Conservation (phyloP, 2,329 filamentous ascomycete species). For the Pseudofabraea citricarpa region DNA sequence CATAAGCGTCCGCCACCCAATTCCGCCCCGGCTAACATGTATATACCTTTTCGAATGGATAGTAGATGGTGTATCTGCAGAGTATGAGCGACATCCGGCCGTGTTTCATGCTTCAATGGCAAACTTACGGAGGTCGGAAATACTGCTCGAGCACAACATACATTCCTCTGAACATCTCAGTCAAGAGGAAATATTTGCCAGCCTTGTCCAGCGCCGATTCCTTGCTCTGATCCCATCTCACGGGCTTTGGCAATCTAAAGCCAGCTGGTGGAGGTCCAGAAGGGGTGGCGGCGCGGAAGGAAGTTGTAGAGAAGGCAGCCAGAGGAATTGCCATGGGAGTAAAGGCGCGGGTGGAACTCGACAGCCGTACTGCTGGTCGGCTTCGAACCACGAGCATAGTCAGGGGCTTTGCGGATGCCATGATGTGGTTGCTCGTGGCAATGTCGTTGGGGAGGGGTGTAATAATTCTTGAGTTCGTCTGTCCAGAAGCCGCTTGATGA, state of each 20-base stretch:
- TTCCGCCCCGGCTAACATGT: background rate
- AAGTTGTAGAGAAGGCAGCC: conserved; percentile 24
- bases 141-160: conserved; percentile 97
- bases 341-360: conserved; percentile 20
- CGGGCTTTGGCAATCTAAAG: conserved; percentile 71
- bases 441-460: conserved; percentile 18
- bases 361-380: conserved; percentile 24
- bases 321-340: conserved; percentile 12
- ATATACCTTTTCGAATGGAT: conserved; percentile 89
- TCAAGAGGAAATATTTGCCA: conserved; percentile 91
- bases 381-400: conserved; percentile 30
- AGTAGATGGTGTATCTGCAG: conserved; percentile 90
- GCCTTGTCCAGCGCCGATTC: conserved; percentile 77
- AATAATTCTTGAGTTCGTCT: conserved; percentile 4
- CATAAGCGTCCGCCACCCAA: conserved; percentile 17
- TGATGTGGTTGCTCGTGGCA: conserved; percentile 26
- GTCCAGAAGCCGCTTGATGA: conserved; percentile 5
- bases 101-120: conserved; percentile 17
- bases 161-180: conserved; percentile 96
- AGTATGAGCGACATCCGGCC: conserved; percentile 21
- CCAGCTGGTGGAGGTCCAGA: conserved; percentile 72
- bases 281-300: conserved; percentile 52
- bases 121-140: conserved; percentile 91
- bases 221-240: conserved; percentile 74
- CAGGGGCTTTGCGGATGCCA: conserved; percentile 31